Base-by-base conservation (phyloP, 805 yeast genomes). In the Kodamaea leandrae region DNA sequence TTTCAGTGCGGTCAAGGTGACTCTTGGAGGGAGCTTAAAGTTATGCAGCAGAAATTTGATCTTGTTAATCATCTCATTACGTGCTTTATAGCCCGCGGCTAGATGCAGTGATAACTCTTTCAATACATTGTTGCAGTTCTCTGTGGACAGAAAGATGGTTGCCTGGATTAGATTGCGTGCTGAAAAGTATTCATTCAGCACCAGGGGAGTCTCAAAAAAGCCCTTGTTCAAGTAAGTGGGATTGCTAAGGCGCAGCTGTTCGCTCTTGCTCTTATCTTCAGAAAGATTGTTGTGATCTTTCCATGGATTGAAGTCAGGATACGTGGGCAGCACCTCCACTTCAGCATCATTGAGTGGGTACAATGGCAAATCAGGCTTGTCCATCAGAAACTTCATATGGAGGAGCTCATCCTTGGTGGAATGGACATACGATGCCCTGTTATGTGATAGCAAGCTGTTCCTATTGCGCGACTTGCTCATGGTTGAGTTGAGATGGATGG, bases 1-100 rank as follows among this genome's bases (percentile, higher is more conserved):
- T 57, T 86, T 86, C 54, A 82, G 83, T 45, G 90, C 96, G 0
- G 97, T 90, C 21, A 91, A 61, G 0, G 96, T 91, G 19, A 91
- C 96, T 47, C 96, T 69, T 9, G 95, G 90, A 1, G 96, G 96
- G 4, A 91, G 86, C 47, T 78, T 82, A 64, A 80, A 86, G 4
- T 53, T 58, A 37, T 65, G 63, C 17, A 68, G 55, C n/a, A 53
- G 60, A 38, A 37, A 50, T 32, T 52, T 50, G 43, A 69, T 64
- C 45, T 67, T 66, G 44, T 69, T 69, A 41, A 68, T 67, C 19
- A 55, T 57, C 32, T 68, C 72, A 41, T 67, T 67, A 32, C 75
- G 45, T 8, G 66, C 57, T 39, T 56, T 55, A 40, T 65, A 68
- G 2, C 67, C 65, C 30, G 60, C 58, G 7, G 71, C 57, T 28